Evolutionary conservation across 345 rosid species (phyloP).

Genomic region (Alliaria petiolata): DNA sequence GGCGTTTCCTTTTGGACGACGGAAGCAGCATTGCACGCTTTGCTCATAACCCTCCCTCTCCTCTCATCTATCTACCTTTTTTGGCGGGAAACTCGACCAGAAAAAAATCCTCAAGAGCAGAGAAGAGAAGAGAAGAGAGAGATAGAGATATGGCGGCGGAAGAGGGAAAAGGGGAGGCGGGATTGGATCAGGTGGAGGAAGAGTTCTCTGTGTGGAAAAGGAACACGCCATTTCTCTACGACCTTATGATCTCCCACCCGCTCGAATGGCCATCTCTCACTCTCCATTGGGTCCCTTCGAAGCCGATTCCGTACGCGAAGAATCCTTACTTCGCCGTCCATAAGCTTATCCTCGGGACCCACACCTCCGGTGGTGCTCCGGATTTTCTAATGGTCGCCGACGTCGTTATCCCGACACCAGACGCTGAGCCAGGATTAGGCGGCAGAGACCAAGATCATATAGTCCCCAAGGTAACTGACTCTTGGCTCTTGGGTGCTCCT

Average conservation of each 20-base stretch:
- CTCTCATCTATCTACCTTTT: neutral
- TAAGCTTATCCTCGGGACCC: slow-evolving; percentile 73
- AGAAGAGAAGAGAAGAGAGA: neutral
- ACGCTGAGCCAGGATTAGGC: slow-evolving; percentile 35
- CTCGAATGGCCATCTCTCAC: slow-evolving; percentile 97
- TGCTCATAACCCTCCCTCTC: neutral
- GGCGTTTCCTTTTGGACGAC: neutral
- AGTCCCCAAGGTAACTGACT: slow-evolving; percentile 48
- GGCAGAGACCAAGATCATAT: slow-evolving; percentile 37
- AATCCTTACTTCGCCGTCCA: slow-evolving; percentile 54
- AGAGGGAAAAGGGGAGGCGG: slow-evolving; percentile 39
- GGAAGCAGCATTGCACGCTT: neutral
- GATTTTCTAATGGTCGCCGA: slow-evolving; percentile 80
- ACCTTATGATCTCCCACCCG: slow-evolving; percentile 74
- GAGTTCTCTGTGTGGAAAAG: slow-evolving; percentile 82
- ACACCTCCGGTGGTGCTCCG: slow-evolving; percentile 65
- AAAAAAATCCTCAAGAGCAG: neutral
- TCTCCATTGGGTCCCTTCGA: slow-evolving; percentile 76
- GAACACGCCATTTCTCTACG: slow-evolving; percentile 83
- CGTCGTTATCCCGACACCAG: slow-evolving; percentile 50
- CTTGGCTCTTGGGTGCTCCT: neutral
- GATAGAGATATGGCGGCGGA: slow-evolving; percentile 31
- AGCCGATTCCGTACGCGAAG: slow-evolving; percentile 40
- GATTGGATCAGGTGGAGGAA: slow-evolving; percentile 59
- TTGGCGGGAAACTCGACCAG: slow-evolving; percentile 30